These are phyloP conservation scores for Lipomyces japonicus DNA, from an alignment of 805 yeast species.

Conservation along the genomic window DNA sequence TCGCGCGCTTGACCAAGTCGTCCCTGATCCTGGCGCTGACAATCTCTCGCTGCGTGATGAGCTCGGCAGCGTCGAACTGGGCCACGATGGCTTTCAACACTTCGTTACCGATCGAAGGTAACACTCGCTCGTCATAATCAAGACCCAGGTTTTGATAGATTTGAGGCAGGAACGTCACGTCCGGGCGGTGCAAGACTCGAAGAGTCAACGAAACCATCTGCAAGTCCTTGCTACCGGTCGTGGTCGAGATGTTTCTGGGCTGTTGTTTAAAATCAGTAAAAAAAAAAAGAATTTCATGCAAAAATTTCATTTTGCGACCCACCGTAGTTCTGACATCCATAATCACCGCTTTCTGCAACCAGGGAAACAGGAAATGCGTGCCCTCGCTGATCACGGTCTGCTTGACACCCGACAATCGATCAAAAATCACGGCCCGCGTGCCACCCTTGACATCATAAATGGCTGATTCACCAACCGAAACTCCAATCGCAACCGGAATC, in stretches of 20 bases:
- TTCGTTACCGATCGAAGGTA: conserved; percentile 91
- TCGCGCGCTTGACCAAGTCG: conserved; percentile 78
- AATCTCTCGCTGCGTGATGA: conserved; percentile 94
- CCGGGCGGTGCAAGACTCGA: conserved; percentile 92
- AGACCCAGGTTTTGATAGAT: conserved; percentile 89
- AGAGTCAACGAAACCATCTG: conserved; percentile 92
- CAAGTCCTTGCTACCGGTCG: conserved; percentile 95
- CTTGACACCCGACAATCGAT: conserved; percentile 84
- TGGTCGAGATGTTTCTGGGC: conserved; percentile 88
- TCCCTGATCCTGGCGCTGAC: conserved; percentile 85
- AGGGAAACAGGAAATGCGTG: conserved; percentile 89
- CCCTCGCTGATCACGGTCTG: conserved; percentile 92
- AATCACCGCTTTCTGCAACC: conserved; percentile 88
- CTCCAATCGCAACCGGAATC: conserved; percentile 41
- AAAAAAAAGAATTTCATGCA: too few relatives aligned
- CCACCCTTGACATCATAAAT: conserved; percentile 96
- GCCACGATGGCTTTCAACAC: conserved; percentile 86
- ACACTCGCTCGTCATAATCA: conserved; percentile 91
- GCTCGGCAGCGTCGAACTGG: conserved; percentile 92
- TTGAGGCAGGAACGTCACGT: conserved; percentile 70
- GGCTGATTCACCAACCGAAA: conserved; percentile 73
- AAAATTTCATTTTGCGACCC: background rate
- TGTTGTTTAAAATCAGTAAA: conserved; percentile 4
- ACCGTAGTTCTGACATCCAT: conserved; percentile 87
- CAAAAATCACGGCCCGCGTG: conserved; percentile 90